These are phyloP conservation scores for Triangularia setosa DNA, from an alignment of 2,329 filamentous ascomycete genomes.

Conservation along the genomic window DNA sequence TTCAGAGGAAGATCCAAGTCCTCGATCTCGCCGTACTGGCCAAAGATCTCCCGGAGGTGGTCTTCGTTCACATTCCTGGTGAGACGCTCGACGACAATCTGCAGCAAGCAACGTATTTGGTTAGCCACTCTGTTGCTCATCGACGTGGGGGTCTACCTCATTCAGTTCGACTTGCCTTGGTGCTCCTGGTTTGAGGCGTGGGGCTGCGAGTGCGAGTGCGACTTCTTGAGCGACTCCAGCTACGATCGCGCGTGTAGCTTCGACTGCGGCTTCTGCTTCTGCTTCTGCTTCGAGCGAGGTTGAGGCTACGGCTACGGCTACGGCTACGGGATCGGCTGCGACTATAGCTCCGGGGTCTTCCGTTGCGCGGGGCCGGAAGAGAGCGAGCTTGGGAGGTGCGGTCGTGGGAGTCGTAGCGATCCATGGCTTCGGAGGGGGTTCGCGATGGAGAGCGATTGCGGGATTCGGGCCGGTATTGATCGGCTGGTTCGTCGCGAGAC, in stretches of 20 bases:
- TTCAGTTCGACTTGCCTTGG: slow-evolving; percentile 42
- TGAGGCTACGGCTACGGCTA: slow-evolving; percentile 26
- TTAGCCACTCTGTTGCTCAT: background rate
- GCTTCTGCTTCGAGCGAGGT: slow-evolving; percentile 30
- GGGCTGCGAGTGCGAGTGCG: slow-evolving; percentile 36
- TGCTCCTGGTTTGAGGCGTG: slow-evolving; percentile 41
- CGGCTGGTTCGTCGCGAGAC: slow-evolving; percentile 13
- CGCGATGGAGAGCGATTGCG: slow-evolving; percentile 21
- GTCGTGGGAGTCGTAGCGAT: background rate
- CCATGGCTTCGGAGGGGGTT: slow-evolving; percentile 10
- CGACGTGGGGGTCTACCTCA: background rate
- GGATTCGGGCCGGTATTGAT: slow-evolving; percentile 8
- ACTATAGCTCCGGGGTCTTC: slow-evolving; percentile 32
- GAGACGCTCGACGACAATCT: slow-evolving; percentile 95
- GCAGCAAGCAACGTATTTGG: background rate
- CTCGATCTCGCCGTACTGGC: slow-evolving; percentile 77
- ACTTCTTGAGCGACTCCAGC: slow-evolving; percentile 34
- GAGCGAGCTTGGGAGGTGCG: slow-evolving; percentile 30
- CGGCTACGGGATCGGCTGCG: slow-evolving; percentile 26
- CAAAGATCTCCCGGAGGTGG: slow-evolving; percentile 90
- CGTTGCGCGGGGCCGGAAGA: slow-evolving; percentile 36
- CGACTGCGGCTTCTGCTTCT: slow-evolving; percentile 27
- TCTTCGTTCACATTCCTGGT: slow-evolving; percentile 90
- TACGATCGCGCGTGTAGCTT: slow-evolving; percentile 33
- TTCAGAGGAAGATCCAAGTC: slow-evolving; percentile 91